Base-by-base conservation (phyloP, 306 rosid genomes). In the Quercus rubra region DNA sequence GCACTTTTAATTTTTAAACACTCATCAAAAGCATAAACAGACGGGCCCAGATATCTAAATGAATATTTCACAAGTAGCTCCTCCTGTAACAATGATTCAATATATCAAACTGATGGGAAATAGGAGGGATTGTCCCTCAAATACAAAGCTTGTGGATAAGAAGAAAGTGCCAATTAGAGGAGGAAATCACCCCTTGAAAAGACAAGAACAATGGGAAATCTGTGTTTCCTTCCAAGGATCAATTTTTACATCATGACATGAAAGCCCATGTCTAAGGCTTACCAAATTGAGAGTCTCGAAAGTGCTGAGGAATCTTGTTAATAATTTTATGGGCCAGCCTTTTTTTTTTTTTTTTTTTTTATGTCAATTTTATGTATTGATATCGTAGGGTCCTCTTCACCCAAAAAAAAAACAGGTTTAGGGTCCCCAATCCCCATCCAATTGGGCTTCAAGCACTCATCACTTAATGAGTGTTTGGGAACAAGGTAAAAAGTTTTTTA, bases 371-470 rank as follows among this genome's bases (percentile, higher is more conserved):
- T 3, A 17, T 41, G 72, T 72, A 71, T 49, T 83, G 12, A 73
- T 51, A 10, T 67, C 19, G 52, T 30, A 74, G 66, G 73, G 41
- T 49, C 20, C 46, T 41, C 46, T 41, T 41, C 46, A 2, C 46
- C 46, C 46, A 7, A 7, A 41, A 41, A 38, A 38, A 41, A 41
- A 8, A 8, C 2, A 8, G 11, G 46, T 8, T 41, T 41, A 9
- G 46, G 46, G 46, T 41, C 46, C 11, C 46, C 11, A 41, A 41
- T 8, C 11, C 64, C 56, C 75, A 51, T 4, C 13, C 31, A 59
- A 56, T 46, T 31, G 81, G 75, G 73, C 76, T 46, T 41, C 52
- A 74, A 55, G 72, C 52, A 59, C 59, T 73, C 78, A 62, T n/a
- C 9, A 8, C 70, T 41, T 41, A 41, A 8, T 41, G 46, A 41